Base-by-base conservation (phyloP, 1,284 basidiomycete species). In the Ganoderma leucocontextum region DNA sequence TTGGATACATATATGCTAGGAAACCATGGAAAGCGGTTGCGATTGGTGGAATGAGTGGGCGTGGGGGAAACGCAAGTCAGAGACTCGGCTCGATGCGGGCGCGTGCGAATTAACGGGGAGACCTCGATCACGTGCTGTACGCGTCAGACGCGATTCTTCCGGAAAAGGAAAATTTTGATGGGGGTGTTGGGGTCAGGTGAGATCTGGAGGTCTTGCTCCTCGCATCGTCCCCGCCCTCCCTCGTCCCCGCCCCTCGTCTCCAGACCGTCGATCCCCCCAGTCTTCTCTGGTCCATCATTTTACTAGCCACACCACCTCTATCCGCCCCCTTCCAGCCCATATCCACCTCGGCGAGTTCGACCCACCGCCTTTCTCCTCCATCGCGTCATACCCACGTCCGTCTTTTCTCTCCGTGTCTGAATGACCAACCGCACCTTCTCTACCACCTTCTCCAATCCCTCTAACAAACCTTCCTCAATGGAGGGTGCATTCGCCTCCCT, bases 121-220 rank as follows among this genome's bases (percentile, higher is more conserved):
- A 29, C 73, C 72, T 72, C 75, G 77, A 42, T 75, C 74, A 76
- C 74, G 73, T 76, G 75, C 67, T 29, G 55, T 42, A 72, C 75
- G 72, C 75, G 74, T 64, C 64, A 47, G 67, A 65, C 74, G 72
- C 69, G 73, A 62, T 66, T 70, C 66, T 62, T 69, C 73, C 72
- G 71, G 70, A 75, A 68, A 60, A 60, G 66, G 70, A 42, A 55
- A 63, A 55, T 22, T 61, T 60, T 74, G 72, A 72, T 71, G 71
- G 67, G 67, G 53, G 63, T 64, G 70, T 72, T 68, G 58, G 66
- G 59, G 52, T 64, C 64, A n/a, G 47, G 47, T 19, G 33, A n/a
- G 35, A 3, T 29, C 29, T 29, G 29, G 29, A 29, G 29, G 59
- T 58, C 53, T 44, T 47, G 65, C 62, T 44, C 68, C 66, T 35